Evolutionary conservation across 2,329 filamentous ascomycete species (phyloP).

Genomic region (Graphiopsis chlorocephala): DNA sequence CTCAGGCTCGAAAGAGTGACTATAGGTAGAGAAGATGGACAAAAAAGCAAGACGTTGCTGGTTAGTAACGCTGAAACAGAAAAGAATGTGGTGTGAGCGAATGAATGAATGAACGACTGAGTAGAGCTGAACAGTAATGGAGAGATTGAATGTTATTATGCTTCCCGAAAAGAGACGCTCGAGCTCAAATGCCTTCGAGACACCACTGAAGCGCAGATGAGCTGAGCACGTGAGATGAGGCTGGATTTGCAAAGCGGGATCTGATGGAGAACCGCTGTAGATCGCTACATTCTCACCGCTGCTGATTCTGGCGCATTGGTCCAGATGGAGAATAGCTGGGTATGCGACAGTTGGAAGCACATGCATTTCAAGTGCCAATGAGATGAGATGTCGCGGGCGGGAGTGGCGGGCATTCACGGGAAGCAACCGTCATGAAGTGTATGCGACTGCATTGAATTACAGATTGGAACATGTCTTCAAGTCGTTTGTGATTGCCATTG

Average conservation of each 20-base stretch:
- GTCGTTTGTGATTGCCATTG: neutral
- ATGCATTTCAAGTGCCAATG: neutral
- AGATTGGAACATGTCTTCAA: slow-evolving; percentile 3
- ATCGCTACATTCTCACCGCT: slow-evolving; percentile 6
- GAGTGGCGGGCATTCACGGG: neutral
- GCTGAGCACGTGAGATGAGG: neutral
- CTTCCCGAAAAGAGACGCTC: neutral
- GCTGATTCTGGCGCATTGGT: neutral
- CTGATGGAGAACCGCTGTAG: slow-evolving; percentile 1
- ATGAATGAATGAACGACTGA: neutral
- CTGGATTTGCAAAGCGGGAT: neutral
- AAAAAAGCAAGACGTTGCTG: slow-evolving; percentile 1
- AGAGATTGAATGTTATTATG: slow-evolving; percentile 1
- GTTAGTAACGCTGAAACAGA: slow-evolving; percentile 14
- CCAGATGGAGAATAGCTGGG: neutral
- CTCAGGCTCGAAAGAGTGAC: slow-evolving; percentile 1
- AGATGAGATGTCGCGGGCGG: slow-evolving; percentile 12
- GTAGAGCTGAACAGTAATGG: neutral
- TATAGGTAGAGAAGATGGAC: neutral
- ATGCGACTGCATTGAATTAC: neutral
- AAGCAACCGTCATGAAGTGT: neutral
- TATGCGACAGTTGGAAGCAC: neutral
- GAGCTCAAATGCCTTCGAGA: neutral
- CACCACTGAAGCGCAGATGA: slow-evolving; percentile 2
- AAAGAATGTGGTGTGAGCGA: slow-evolving; percentile 9